Evolutionary conservation across 345 rosid genomes (phyloP).

Genomic region (Cochlearia excelsa): DNA sequence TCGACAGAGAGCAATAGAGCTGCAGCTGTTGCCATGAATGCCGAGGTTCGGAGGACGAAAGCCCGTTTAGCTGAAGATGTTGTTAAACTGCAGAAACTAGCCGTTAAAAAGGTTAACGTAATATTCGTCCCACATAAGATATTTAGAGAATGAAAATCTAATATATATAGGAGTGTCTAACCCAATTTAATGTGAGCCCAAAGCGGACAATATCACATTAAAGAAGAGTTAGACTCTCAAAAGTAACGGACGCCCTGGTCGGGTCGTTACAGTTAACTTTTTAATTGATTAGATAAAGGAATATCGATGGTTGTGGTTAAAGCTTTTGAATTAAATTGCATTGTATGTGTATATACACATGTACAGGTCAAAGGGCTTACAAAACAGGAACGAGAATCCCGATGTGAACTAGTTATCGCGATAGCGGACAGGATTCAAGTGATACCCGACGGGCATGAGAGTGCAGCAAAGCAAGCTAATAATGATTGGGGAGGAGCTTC

Average conservation of each 20-base stretch:
- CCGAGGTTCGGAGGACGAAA: slow-evolving; percentile 74
- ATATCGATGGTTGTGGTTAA: not conserved
- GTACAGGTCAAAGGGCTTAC: slow-evolving; percentile 83
- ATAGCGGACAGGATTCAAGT: slow-evolving; percentile 63
- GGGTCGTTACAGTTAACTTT: too few relatives aligned
- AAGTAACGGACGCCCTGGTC: too few relatives aligned
- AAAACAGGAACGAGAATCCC: slow-evolving; percentile 54
- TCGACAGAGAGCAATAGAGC: slow-evolving; percentile 62
- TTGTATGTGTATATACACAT: too few relatives aligned
- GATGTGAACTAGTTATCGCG: slow-evolving; percentile 55
- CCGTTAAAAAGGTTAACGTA: slow-evolving; percentile 52
- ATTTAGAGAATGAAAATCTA: too few relatives aligned
- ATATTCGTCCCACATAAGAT: too few relatives aligned
- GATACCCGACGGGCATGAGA: slow-evolving; percentile 56
- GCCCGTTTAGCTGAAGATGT: slow-evolving; percentile 65
- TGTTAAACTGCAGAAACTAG: slow-evolving; percentile 64
- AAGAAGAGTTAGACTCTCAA: too few relatives aligned
- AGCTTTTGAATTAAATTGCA: too few relatives aligned
- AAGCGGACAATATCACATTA: too few relatives aligned
- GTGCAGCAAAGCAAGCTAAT: slow-evolving; percentile 38
- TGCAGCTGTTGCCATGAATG: slow-evolving; percentile 61
- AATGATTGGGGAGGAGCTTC: slow-evolving; percentile 60
- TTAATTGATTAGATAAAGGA: too few relatives aligned
- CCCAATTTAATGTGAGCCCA: too few relatives aligned
- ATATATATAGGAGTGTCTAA: too few relatives aligned